phyloP scores from a whole-genome alignment of 495 filamentous ascomycete species.

The Terfezia claveryi region DNA sequence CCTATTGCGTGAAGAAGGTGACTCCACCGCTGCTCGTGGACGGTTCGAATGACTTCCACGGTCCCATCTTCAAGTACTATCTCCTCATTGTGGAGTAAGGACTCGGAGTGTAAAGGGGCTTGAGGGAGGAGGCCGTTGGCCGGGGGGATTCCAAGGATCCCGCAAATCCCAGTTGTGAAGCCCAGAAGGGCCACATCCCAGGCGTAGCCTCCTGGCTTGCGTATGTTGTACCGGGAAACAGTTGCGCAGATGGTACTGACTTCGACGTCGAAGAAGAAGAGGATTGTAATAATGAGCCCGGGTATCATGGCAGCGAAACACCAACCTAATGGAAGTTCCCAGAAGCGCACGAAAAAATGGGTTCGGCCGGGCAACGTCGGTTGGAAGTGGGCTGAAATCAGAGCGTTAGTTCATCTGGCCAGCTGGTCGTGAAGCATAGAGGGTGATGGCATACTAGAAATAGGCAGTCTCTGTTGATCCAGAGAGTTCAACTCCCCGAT shows the following conservation, averaged over 20 bases:
- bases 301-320: constrained; percentile 42
- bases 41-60: constrained; percentile 11
- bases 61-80: constrained; percentile 21
- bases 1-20: constrained; percentile 39
- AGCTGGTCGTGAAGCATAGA: constrained; percentile 32
- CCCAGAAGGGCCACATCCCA: constrained; percentile 50
- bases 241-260: constrained; percentile 59
- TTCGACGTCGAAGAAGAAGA: constrained; percentile 59
- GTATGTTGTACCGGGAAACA: constrained; percentile 40
- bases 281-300: constrained; percentile 41
- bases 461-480: constrained; percentile 39
- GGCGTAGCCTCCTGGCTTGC: constrained; percentile 44
- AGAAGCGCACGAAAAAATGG: constrained; percentile 43
- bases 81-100: constrained; percentile 32
- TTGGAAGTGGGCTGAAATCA: constrained; percentile 30
- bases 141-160: constrained; percentile 46
- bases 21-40: constrained; percentile 51
- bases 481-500: constrained; percentile 39
- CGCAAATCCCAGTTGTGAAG: constrained; percentile 45
- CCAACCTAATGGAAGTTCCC: constrained; percentile 39
- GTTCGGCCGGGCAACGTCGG: constrained; percentile 36
- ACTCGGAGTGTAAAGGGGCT: constrained; percentile 48
- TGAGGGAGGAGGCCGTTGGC: constrained; percentile 49
- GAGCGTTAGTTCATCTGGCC: constrained; percentile 31
- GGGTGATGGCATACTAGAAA: constrained; percentile 25